These are phyloP conservation scores for Coemansia sp. DNA, from an alignment of 192 early-diverging fungal genomes.

Conservation along the genomic window DNA sequence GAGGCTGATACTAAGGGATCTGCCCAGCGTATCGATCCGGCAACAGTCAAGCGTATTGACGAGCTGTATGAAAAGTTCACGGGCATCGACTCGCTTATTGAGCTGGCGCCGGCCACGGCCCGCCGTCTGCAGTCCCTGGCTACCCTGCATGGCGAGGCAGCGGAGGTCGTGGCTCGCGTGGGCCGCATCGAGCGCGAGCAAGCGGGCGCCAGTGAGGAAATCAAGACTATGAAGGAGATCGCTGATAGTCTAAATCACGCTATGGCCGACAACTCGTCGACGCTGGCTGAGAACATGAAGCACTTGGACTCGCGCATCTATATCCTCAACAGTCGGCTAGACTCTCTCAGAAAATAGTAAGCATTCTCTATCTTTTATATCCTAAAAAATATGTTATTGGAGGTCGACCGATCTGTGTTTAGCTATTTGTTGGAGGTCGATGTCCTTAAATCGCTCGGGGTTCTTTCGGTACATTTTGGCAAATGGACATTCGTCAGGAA, in stretches of 20 bases:
- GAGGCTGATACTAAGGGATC: conserved; percentile 6
- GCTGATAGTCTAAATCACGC: conserved; percentile 58
- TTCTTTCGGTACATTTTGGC: conserved; percentile 53
- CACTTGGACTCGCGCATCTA: conserved; percentile 68
- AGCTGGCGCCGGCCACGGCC: conserved; percentile 78
- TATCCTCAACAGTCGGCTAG: conserved; percentile 64
- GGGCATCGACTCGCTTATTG: conserved; percentile 77
- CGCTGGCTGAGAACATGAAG: conserved; percentile 67
- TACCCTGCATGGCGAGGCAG: conserved; percentile 79
- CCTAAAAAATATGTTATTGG: neutral
- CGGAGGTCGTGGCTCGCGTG: conserved; percentile 75
- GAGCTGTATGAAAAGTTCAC: conserved; percentile 53
- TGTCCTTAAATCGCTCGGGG: conserved; percentile 39
- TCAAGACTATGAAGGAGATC: conserved; percentile 65
- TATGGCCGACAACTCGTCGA: conserved; percentile 62
- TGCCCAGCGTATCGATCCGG: conserved; percentile 24
- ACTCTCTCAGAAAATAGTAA: conserved; percentile 12
- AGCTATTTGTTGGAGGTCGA: conserved; percentile 33
- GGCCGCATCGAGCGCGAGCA: conserved; percentile 75
- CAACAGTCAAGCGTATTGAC: conserved; percentile 26
- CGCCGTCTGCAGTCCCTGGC: conserved; percentile 77
- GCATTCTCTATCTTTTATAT: conserved; percentile 3
- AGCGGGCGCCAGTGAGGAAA: conserved; percentile 64
- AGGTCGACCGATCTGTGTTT: conserved; percentile 31
- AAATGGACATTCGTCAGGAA: conserved; percentile 50